Evolutionary conservation across 345 rosid species (phyloP).

Genomic region (Salix viminalis): DNA sequence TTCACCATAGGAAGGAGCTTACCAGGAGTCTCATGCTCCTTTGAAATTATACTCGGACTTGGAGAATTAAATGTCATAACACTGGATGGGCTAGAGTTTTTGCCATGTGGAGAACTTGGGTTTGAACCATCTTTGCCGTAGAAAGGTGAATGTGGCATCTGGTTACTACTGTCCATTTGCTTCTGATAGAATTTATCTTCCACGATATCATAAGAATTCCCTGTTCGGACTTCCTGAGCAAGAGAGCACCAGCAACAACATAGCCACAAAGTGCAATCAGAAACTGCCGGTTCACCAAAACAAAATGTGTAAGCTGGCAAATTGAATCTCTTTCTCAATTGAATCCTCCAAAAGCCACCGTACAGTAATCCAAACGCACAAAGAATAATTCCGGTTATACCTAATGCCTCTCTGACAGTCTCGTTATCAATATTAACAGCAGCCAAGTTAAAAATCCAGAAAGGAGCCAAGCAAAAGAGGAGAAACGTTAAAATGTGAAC

Average conservation of each 20-base stretch:
- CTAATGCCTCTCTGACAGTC: constrained; percentile 52
- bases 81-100: constrained; percentile 30
- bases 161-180: constrained; percentile 15
- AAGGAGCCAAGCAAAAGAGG: constrained; percentile 86
- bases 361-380: constrained; percentile 79
- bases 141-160: constrained; percentile 38
- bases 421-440: constrained; percentile 72
- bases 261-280: constrained; percentile 79
- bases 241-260: constrained; percentile 91
- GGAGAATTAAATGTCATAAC: constrained; percentile 28
- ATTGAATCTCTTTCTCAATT: constrained; percentile 78
- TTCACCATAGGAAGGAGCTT: constrained; percentile 40
- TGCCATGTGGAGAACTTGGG: constrained; percentile 32
- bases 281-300: constrained; percentile 41
- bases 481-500: constrained; percentile 85
- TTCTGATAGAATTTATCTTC: constrained; percentile 52
- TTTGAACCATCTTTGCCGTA: constrained; percentile 48
- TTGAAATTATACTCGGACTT: constrained; percentile 45
- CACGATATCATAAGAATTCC: constrained; percentile 57
- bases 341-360: constrained; percentile 98
- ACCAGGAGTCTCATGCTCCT: constrained; percentile 40
- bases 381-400: constrained; percentile 64
- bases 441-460: constrained; percentile 87
- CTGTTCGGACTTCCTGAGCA: constrained; percentile 89
- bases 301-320: constrained; percentile 75